Evolutionary conservation across 23 red algal species (phyloP).

Genomic region (Gracilaria caudata): DNA sequence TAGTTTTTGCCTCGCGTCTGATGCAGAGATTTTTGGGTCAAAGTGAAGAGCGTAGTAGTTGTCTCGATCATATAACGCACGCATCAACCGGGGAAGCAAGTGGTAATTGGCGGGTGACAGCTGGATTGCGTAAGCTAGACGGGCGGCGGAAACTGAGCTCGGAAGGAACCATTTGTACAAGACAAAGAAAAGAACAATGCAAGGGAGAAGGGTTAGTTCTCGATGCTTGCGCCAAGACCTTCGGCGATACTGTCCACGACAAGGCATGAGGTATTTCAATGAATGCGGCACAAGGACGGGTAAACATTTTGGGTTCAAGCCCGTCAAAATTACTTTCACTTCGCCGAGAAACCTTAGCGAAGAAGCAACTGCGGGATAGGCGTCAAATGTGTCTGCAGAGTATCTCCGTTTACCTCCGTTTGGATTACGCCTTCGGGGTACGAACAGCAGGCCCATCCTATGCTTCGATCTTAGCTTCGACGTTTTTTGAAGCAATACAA

Average conservation of each 20-base stretch:
- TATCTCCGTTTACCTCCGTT: not conserved
- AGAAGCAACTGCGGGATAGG: not conserved
- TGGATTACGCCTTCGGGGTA: not conserved
- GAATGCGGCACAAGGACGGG: not conserved
- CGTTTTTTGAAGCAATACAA: too few species aligned
- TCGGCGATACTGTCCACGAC: not conserved
- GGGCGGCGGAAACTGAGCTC: not conserved
- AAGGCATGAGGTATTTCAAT: not conserved
- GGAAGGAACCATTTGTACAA: not conserved
- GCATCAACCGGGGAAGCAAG: slow-evolving; percentile 56
- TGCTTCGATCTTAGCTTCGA: too few species aligned
- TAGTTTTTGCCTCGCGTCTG: not conserved
- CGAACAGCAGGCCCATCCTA: not conserved
- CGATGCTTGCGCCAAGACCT: not conserved
- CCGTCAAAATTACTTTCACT: not conserved
- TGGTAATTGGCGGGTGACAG: slow-evolving; percentile 45
- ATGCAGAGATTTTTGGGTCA: slow-evolving; percentile 71
- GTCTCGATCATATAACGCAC: slow-evolving; percentile 54
- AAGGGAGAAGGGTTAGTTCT: not conserved
- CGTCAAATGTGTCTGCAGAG: not conserved
- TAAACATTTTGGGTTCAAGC: not conserved
- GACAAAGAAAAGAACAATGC: not conserved
- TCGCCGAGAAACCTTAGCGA: not conserved
- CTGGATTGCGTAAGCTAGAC: slow-evolving; percentile 63
- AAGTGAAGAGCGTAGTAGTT: slow-evolving; percentile 82